phyloP scores from a whole-genome alignment of 257 asterid species.

The Solanum acaule region DNA sequence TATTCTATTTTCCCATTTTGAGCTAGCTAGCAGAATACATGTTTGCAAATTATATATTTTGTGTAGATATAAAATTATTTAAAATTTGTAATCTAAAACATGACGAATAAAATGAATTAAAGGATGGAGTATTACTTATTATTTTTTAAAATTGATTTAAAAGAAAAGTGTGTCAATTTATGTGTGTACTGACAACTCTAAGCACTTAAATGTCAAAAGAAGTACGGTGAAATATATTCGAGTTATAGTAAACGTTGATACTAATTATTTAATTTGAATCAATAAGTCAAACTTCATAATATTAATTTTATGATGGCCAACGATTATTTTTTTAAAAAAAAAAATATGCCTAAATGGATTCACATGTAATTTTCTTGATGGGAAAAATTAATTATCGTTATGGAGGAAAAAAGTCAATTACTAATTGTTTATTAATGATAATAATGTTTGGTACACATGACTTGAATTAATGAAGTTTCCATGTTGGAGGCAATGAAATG shows the following conservation, averaged over 20 bases:
- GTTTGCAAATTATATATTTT: neutral
- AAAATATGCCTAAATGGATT: neutral
- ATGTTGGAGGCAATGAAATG: neutral
- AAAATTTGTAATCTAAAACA: neutral
- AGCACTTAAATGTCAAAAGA: neutral
- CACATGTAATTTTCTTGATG: neutral
- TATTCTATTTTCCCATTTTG: neutral
- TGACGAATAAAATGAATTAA: too few species aligned
- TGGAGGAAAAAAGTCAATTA: neutral
- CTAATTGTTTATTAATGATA: neutral
- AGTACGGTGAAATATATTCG: neutral
- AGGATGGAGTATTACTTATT: neutral
- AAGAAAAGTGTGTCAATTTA: neutral
- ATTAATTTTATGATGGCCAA: neutral
- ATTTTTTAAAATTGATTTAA: neutral
- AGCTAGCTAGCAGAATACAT: neutral
- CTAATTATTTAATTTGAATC: neutral
- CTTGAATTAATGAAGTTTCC: neutral
- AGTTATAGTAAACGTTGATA: neutral
- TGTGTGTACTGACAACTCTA: neutral
- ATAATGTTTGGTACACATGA: neutral
- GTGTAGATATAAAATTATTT: too few species aligned
- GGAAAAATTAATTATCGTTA: neutral
- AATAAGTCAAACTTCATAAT: neutral
- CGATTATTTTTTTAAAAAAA: rapidly evolving